Evolutionary conservation across 768 basidiomycete genomes (phyloP).

Genomic region (Lactarius indigo): DNA sequence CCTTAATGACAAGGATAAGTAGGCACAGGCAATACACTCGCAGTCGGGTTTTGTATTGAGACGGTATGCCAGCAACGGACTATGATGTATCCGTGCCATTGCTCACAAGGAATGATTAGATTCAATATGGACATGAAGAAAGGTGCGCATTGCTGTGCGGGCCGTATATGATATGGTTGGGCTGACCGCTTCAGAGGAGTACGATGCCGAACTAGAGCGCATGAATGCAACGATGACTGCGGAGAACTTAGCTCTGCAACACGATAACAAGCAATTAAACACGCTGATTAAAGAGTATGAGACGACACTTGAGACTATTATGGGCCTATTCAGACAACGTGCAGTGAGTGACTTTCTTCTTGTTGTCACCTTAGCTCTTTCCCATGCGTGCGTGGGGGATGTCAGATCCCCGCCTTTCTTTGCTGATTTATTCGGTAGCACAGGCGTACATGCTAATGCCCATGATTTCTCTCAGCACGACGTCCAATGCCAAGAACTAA

Average conservation of each 20-base stretch:
- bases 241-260: conserved; percentile 81
- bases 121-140: conserved; percentile 88
- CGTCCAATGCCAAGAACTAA: conserved; percentile 88
- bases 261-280: conserved; percentile 96
- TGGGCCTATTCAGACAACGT: conserved; percentile 86
- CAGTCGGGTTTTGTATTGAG: conserved; percentile 91
- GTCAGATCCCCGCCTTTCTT: not conserved
- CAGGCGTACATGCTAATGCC: not conserved
- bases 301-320: conserved; percentile 90
- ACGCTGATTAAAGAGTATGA: conserved; percentile 94
- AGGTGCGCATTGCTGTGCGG: conserved; percentile 44
- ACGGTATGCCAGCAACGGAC: conserved; percentile 43
- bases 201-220: conserved; percentile 82
- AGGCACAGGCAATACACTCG: conserved; percentile 86
- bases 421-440: not conserved
- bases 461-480: conserved; percentile 58
- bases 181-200: conserved; percentile 60
- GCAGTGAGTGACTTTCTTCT: conserved; percentile 60
- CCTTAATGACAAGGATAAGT: conserved; percentile 9
- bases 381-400: not conserved
- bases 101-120: conserved; percentile 35
- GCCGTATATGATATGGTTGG: not conserved
- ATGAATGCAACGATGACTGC: conserved; percentile 76
- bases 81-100: not conserved
- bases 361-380: not conserved